Evolutionary conservation across 208 protist species (phyloP), one percentile per base, ranked within the genome.

Genomic region (Tritrichomonas musculus): DNA sequence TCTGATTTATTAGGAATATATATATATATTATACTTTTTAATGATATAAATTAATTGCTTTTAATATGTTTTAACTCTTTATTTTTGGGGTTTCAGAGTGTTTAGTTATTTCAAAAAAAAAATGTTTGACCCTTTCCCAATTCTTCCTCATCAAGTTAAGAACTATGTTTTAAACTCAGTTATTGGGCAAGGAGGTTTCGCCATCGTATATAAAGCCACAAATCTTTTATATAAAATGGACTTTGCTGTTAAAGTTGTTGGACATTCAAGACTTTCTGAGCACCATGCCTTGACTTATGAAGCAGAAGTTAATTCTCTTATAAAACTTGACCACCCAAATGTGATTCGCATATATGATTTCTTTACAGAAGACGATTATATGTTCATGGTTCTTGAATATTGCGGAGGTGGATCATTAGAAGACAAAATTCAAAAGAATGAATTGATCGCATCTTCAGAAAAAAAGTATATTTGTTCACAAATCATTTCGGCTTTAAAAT

Each of bases 361-460:
- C 9, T 72, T 72, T n/a, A 36, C 65, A n/a, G 8, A 13, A n/a
- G 27, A 72, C 3, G 9, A 13, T 5, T 13, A 72, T 36, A 72
- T 72, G 65, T 72, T 72, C 25, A 72, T 72, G 20, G 33, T 72
- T 72, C 65, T 72, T 72, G 65, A 72, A 72, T 72, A 72, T 72
- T 72, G 65, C 25, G 5, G 25, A 4, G 9, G 65, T n/a, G 65
- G 65, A 9, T 36, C 25, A 9, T 30, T 72, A n/a, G 65, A 72
- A 72, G 25, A 30, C 25, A n/a, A n/a, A 13, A 75, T 75, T 14
- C n/a, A n/a, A 14, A n/a, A 75, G 3, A 44, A 41, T 33, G 69
- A 36, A 4, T 8, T 36, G 0, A 75, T 75, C 69, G 69, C 33
- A 44, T 36, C 69, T 44, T 75, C 33, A 20, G 44, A 75, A 41